phyloP scores from a whole-genome alignment of 192 early-diverging fungal species.

The Podila verticillata region DNA sequence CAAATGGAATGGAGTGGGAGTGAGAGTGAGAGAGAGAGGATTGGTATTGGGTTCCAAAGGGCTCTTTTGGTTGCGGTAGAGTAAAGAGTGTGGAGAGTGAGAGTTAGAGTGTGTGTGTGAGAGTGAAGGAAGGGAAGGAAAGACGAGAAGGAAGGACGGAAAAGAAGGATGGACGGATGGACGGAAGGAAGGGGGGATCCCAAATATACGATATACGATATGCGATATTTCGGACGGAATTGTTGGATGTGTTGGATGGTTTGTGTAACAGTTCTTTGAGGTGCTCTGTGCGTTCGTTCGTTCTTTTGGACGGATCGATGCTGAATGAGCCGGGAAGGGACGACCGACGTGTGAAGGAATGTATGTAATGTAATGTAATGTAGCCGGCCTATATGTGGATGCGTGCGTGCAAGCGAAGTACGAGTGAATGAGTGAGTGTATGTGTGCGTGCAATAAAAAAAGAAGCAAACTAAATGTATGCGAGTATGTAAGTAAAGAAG shows the following conservation, averaged over 20 bases:
- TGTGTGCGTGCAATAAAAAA: background rate
- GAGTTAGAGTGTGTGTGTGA: background rate
- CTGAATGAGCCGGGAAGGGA: background rate
- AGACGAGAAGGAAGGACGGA: constrained; percentile 1
- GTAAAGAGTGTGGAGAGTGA: background rate
- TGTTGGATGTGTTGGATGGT: background rate
- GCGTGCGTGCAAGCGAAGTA: background rate
- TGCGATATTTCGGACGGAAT: background rate
- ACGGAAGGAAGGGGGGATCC: background rate
- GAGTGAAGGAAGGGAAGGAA: background rate
- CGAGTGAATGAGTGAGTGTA: background rate
- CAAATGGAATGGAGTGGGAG: background rate
- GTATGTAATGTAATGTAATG: background rate
- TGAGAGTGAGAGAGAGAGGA: background rate
- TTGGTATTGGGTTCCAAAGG: background rate
- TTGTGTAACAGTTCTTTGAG: constrained; percentile 7
- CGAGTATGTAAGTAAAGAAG: background rate
- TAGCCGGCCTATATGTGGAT: background rate
- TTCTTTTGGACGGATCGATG: too few species aligned
- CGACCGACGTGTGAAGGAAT: background rate
- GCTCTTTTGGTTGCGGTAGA: background rate
- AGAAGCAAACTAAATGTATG: background rate
- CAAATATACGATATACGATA: background rate
- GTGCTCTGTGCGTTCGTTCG: background rate
- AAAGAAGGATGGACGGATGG: background rate